Evolutionary conservation across 805 yeast species (phyloP).

Genomic region (Saccharomyces mikatae): DNA sequence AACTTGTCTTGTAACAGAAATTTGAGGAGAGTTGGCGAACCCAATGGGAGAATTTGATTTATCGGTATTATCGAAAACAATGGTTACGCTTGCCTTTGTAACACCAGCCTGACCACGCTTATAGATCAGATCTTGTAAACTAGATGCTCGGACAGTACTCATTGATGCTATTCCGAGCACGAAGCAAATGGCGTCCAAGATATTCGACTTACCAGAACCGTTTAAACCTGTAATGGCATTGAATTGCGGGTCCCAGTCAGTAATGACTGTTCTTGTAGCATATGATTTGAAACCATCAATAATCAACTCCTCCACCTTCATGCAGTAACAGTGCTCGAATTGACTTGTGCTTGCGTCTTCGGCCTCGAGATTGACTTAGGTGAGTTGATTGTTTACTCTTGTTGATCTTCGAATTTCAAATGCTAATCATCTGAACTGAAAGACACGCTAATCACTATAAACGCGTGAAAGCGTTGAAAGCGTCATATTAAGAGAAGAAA

Average conservation of each 20-base stretch:
- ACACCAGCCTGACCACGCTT: conserved; percentile 98
- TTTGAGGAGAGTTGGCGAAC: conserved; percentile 65
- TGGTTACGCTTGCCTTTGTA: conserved; percentile 92
- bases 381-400: background rate
- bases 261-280: conserved; percentile 90
- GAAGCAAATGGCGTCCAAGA: conserved; percentile 93
- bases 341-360: background rate
- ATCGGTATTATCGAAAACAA: conserved; percentile 86
- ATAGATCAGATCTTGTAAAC: conserved; percentile 86
- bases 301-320: conserved; percentile 93
- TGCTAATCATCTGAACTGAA: background rate
- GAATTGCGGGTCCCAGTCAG: conserved; percentile 93
- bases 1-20: conserved; percentile 87
- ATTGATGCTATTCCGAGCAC: conserved; percentile 94
- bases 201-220: conserved; percentile 96
- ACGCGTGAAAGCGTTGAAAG: background rate
- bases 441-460: background rate
- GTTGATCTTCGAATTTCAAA: background rate
- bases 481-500: background rate
- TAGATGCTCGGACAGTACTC: conserved; percentile 91
- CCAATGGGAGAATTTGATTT: conserved; percentile 76
- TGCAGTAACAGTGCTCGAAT: conserved; percentile 19
- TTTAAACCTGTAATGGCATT: conserved; percentile 96
- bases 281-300: conserved; percentile 97
- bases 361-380: background rate